phyloP scores from a whole-genome alignment of 108 stramenopile genomes.

The Discostella pseudostelligera region DNA sequence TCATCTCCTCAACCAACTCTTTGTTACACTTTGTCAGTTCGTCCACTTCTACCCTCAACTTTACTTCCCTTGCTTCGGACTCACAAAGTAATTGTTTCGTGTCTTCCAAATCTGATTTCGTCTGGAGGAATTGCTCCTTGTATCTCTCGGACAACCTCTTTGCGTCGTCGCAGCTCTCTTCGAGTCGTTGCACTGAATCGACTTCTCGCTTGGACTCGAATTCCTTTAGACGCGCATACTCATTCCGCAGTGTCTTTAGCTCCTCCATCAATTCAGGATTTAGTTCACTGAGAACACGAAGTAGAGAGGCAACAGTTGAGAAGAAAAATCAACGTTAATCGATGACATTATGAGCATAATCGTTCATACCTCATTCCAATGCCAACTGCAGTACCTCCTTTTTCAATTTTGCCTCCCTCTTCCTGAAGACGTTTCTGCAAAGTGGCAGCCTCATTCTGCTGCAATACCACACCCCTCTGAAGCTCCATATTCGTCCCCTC shows the following conservation, averaged over 20 bases:
- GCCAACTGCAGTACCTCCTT: constrained; percentile 49
- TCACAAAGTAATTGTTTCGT: constrained; percentile 43
- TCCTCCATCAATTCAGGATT: constrained; percentile 80
- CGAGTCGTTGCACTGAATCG: constrained; percentile 70
- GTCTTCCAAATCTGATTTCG: constrained; percentile 62
- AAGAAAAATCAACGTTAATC: background rate
- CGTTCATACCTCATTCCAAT: constrained; percentile 61
- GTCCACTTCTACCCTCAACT: constrained; percentile 24
- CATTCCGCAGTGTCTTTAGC: constrained; percentile 67
- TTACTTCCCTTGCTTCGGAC: constrained; percentile 26
- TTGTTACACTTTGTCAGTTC: constrained; percentile 17
- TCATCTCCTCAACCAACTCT: constrained; percentile 35
- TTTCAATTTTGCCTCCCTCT: constrained; percentile 33
- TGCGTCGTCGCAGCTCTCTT: constrained; percentile 67
- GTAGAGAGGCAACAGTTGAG: background rate
- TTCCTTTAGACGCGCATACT: constrained; percentile 67
- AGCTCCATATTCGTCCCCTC: constrained; percentile 50
- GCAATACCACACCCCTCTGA: constrained; percentile 39
- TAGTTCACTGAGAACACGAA: constrained; percentile 53
- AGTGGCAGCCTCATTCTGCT: constrained; percentile 62
- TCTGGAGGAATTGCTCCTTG: constrained; percentile 66
- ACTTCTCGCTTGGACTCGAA: constrained; percentile 75
- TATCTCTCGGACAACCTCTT: constrained; percentile 56
- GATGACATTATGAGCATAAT: background rate
- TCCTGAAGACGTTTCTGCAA: constrained; percentile 52